These are phyloP conservation scores for Trichophaea hybrida DNA, from an alignment of 2,329 filamentous ascomycete species.

Conservation along the genomic window DNA sequence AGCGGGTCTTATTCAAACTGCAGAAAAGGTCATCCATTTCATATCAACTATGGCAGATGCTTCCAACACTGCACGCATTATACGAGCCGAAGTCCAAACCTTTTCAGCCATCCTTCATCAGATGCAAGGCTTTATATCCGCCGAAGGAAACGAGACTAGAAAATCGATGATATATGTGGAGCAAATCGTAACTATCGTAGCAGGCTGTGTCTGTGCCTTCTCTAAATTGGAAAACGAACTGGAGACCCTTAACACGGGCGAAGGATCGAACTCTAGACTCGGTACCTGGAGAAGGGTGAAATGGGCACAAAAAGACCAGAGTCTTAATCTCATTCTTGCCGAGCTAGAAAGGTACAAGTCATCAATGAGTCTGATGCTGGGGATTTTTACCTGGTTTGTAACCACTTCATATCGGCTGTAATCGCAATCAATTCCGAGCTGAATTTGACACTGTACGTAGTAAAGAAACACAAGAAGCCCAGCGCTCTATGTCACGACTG, in stretches of 20 bases:
- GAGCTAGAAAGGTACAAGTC: not conserved
- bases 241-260: not conserved
- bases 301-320: not conserved
- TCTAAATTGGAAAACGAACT: conserved; percentile 1
- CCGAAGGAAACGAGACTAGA: not conserved
- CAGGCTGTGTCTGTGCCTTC: conserved; percentile 5
- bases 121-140: not conserved
- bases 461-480: not conserved
- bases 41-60: not conserved
- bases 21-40: not conserved
- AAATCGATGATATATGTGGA: conserved; percentile 2
- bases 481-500: not conserved
- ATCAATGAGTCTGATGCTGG: conserved; percentile 5
- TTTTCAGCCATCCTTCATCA: not conserved
- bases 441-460: not conserved
- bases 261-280: not conserved
- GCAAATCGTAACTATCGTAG: not conserved
- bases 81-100: not conserved
- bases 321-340: not conserved
- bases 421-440: not conserved
- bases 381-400: not conserved
- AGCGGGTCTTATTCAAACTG: not conserved
- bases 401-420: not conserved
- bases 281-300: not conserved
- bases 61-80: not conserved